Evolutionary conservation across 495 filamentous ascomycete genomes (phyloP).

Genomic region (Tuber calosporum): DNA sequence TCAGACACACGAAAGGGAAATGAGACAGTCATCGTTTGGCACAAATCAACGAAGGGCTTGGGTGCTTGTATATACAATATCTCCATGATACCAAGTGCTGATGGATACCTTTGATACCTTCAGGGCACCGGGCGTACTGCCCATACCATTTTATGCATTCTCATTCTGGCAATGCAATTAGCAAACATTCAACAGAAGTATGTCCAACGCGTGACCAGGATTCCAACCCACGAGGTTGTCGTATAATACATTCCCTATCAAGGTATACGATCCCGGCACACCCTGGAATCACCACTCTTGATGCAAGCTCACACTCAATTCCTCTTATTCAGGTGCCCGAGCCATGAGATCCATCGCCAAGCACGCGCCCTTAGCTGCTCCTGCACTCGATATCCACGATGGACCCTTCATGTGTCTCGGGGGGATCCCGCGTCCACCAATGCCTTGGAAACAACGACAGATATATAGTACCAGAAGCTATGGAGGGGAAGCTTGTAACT

Average conservation of each 20-base stretch:
- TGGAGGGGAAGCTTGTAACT: too few species aligned
- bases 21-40: neutral
- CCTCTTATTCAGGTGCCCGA: neutral
- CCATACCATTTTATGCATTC: neutral
- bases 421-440: neutral
- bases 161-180: neutral
- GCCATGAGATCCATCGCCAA: neutral
- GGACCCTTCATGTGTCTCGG: neutral
- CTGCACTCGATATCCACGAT: neutral
- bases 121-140: neutral
- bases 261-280: neutral
- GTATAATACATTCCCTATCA: neutral
- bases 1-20: conserved; percentile 44
- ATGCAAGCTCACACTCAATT: neutral
- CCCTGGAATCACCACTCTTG: neutral
- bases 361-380: neutral
- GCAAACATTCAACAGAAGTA: conserved; percentile 1
- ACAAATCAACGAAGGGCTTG: neutral
- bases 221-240: neutral
- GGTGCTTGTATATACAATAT: neutral
- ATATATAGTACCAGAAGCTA: neutral
- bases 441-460: neutral
- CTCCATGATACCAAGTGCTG: neutral
- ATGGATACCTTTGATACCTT: neutral
- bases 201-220: neutral